Percentiles rank a stretch among this genome's conserved stretches.
These are phyloP conservation scores for Aspergillus cavernicola DNA, from an alignment of 495 filamentous ascomycete species.

Conservation along the genomic window DNA sequence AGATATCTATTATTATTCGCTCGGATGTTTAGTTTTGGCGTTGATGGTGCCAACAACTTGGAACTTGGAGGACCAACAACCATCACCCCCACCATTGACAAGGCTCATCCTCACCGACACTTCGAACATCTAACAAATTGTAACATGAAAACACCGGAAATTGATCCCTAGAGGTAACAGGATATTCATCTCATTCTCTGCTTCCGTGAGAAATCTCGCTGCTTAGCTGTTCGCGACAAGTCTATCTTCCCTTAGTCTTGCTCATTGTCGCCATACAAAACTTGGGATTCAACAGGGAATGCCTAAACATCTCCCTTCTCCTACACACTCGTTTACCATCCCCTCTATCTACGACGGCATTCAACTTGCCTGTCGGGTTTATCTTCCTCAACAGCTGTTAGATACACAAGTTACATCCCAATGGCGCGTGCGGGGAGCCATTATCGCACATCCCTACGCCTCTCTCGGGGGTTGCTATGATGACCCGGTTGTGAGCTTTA, in stretches of 20 bases:
- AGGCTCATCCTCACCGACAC: too few relatives aligned
- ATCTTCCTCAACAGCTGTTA: conserved; percentile 53
- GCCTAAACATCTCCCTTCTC: conserved; percentile 37
- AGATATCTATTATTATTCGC: too few relatives aligned
- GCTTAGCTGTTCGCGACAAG: not conserved
- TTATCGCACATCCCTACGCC: conserved; percentile 90
- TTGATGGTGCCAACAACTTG: too few relatives aligned
- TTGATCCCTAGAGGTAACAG: too few relatives aligned
- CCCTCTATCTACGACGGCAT: conserved; percentile 79
- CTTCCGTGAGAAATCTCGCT: not conserved
- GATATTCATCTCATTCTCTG: not conserved
- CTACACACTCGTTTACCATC: conserved; percentile 69
- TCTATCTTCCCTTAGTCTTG: too few relatives aligned
- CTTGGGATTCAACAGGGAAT: too few relatives aligned
- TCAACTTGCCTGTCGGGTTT: conserved; percentile 74
- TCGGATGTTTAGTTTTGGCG: too few relatives aligned
- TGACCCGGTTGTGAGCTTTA: conserved; percentile 66
- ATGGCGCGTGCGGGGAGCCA: conserved; percentile 58
- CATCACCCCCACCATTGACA: too few relatives aligned
- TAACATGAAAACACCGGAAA: too few relatives aligned
- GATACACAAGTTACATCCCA: conserved; percentile 22
- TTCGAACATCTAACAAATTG: too few relatives aligned
- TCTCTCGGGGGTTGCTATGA: conserved; percentile 82
- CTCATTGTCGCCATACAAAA: too few relatives aligned
- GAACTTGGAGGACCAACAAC: too few relatives aligned